Base-by-base conservation (phyloP, 2,329 filamentous ascomycete species). In the Ophiocordyceps camponoti-floridani region DNA sequence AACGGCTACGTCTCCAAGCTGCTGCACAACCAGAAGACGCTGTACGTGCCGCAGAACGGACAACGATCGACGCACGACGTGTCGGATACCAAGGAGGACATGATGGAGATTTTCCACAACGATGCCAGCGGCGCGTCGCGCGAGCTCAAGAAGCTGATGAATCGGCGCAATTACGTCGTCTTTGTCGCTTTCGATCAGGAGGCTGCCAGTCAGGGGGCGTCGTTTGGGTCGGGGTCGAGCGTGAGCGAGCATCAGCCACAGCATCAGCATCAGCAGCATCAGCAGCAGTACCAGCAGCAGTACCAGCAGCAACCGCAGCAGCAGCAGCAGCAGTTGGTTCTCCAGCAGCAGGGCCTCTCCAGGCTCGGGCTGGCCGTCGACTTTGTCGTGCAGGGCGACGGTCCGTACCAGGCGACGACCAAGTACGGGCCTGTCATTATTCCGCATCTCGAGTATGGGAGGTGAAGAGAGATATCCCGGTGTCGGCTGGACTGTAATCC, bases 21-120 rank as follows among this genome's bases (percentile, higher is more conserved):
- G 56, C 78, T 98, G n/a, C 87, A 96, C 69, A 91, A 83, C 68
- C 89, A 88, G 65, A 91, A 89, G 62, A 77, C 84, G 35, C 77
- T 96, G 27, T 98, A 95, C 61, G 73, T 98, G 45, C 91, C 91
- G 0, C 72, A 75, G 45, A 98, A 98, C 61, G 89, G 89, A 1
- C 78, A 86, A 46, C 75, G 76, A 51, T 79, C 82, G 1, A 82
- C 72, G 2, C 77, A 86, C 48, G 74, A 80, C 50, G 73, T 84
- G 1, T 83, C 80, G 2, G 91, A 98, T 60, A 98, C 91, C 42
- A 96, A 98, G 63, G 91, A 98, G 62, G 91, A 98, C 64, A 98
- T 98, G 91, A 94, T 98, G 84, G 91, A 98, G 67, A 93, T 98
- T 52, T 98, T 98, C 73, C 86, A 91, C 55, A 84, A 82, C 8